Evolutionary conservation across 805 yeast genomes (phyloP), one percentile per base, ranked within the genome.

Genomic region (Teunomyces funiuensis): DNA sequence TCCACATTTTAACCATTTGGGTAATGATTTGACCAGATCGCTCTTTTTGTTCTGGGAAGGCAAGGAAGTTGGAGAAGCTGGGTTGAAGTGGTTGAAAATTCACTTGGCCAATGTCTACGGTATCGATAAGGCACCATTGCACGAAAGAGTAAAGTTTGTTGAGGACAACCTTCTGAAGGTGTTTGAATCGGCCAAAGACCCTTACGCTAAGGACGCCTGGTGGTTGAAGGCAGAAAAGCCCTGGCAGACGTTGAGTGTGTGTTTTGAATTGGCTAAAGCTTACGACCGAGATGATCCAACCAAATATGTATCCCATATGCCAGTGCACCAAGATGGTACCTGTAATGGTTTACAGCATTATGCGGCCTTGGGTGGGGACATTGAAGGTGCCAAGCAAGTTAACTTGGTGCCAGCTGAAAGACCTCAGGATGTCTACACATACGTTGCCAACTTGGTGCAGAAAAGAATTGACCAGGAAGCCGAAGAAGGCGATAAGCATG

Each of bases 271-370:
- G 36, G 62, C 68, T 14, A 82, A 77, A 40, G 93, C 90, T 1
- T 61, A 72, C 50, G 70, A 77, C 50, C 61, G 80, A 43, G 76
- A 71, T 6, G 83, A 84, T 49, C 93, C 93, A 7, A 74, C 79
- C 11, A 72, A 80, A 46, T 83, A 61, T 51, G 62, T 83, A 15
- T 82, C 88, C 1, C 84, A 80, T 57, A 82, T 83, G 47, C 91
- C 93, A 1, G 84, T 85, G 27, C 93, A 85, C 59, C 91, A 84
- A 61, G 95, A 85, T 65, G 95, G 95, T 52, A 84, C 93, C 0
- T 85, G 95, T 66, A 85, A 85, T 56, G 95, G 95, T 14, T 70
- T 85, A 46, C 95, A 85, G 54, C 95, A 85, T 66, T 85, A 85
- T 62, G 93, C 95, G 19, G 95, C 95, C 0, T 67, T 85, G 39